Base-by-base conservation (phyloP, 306 rosid species). In the Pyrus betulifolia region DNA sequence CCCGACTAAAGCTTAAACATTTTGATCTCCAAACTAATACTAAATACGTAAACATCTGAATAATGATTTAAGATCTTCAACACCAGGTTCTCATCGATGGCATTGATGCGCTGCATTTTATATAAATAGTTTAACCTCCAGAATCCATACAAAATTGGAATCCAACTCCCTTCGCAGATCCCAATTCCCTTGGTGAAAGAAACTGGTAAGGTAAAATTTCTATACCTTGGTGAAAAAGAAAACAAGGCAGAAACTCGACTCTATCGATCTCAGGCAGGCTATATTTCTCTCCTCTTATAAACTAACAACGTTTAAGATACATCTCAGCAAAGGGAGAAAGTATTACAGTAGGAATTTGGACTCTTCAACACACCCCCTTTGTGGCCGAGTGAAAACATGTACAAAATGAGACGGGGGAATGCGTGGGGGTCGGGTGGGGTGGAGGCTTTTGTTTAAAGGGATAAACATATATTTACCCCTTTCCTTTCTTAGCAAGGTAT, bases 401-500 rank as follows among this genome's bases (percentile, higher is more conserved):
- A 86, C 88, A 82, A 17, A 66, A 54, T 4, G 72, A 60, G 60
- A 30, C 22, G 6, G n/a, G 28, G 22, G 61, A n/a, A 2, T 31
- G 72, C 25, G 28, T 59, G 57, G 23, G 68, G 40, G 61, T 60
- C 11, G 58, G 22, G 40, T 33, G 69, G 31, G 22, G 25, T 61
- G 19, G 59, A 40, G 44, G 78, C 67, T 42, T 73, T 74, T 61
- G 69, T 38, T 64, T 33, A n/a, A 17, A 9, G 28, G 58, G 51
- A 8, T 23, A 22, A 30, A 30, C 15, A 3, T 75, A 22, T 68
- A 72, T 27, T 82, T 85, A 85, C 75, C 38, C 78, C 76, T 83
- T 72, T 44, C 85, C 82, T 67, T 25, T 68, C 23, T 49, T 78
- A 77, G 85, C 77, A 33, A 83, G 82, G 83, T 84, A 92, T 23